Conservation (phyloP, 1,139 yeast species). For the Zygosaccharomyces pseudobailii region DNA sequence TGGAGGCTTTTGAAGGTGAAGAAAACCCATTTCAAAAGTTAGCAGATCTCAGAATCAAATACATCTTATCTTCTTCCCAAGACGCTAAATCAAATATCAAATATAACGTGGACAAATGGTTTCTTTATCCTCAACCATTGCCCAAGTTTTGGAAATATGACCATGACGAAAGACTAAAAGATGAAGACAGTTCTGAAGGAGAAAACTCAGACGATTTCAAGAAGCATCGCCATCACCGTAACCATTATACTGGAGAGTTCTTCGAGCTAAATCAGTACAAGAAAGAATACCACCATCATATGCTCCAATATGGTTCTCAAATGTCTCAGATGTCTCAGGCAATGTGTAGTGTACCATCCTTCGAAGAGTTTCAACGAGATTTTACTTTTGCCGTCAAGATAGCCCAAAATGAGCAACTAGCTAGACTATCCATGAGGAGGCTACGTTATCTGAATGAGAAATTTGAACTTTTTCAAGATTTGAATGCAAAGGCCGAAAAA, state of each 20-base stretch:
- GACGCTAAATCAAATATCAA: constrained; percentile 24
- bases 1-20: constrained; percentile 4
- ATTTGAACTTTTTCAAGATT: constrained; percentile 30
- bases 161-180: constrained; percentile 27
- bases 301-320: constrained; percentile 3
- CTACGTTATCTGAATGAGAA: constrained; percentile 25
- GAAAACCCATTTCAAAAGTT: constrained; percentile 17
- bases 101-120: constrained; percentile 24
- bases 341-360: constrained; percentile 15
- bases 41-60: constrained; percentile 18
- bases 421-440: constrained; percentile 24
- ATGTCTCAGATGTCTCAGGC: constrained; percentile 1
- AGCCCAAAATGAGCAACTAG: constrained; percentile 16
- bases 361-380: constrained; percentile 23
- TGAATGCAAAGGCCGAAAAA: constrained; percentile 29
- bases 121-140: constrained; percentile 30
- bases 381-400: constrained; percentile 15
- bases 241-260: constrained; percentile 29
- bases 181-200: constrained; percentile 6
- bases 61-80: constrained; percentile 24
- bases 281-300: constrained; percentile 13
- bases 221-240: neutral
- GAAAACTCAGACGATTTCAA: constrained; percentile 1
- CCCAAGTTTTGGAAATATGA: constrained; percentile 34
- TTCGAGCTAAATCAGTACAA: constrained; percentile 24